Evolutionary conservation across 1,284 basidiomycete species (phyloP), one percentile per base, ranked within the genome.

Genomic region (Thecaphora thlaspeos): DNA sequence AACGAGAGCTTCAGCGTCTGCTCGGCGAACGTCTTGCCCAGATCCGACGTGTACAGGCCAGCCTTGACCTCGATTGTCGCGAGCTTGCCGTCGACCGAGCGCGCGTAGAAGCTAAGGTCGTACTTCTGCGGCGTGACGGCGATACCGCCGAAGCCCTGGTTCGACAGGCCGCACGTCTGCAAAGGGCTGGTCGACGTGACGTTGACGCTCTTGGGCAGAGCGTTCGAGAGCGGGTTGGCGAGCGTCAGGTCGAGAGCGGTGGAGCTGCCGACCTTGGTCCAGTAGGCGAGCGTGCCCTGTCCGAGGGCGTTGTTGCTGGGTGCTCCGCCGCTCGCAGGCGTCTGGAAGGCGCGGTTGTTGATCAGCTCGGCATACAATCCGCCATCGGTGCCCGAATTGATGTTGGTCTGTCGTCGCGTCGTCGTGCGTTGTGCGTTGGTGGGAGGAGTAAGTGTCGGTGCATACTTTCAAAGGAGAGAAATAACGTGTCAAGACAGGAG

Each of bases 281-380:
- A 64, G 46, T 56, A 46, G 21, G 47, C 45, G 3, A 67, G 50
- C 1, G 59, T 50, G n/a, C 62, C 62, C 19, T 41, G 38, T 15
- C 62, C 62, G 17, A 62, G 50, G 2, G 36, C 44, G n/a, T 51
- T 41, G 32, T 53, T 42, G 17, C n/a, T 32, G 38, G 43, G 40
- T 36, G 38, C 28, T 4, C 38, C 40, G 22, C 48, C 49, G 43
- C 26, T 48, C 23, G 37, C 40, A 26, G 55, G 55, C 24, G 54
- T 46, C 34, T 68, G 65, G 51, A 68, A 65, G 12, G 65, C 65
- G 2, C 65, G 57, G 26, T 65, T 64, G 39, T 53, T 46, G 24
- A 69, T 68, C 30, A 64, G 44, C 48, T 69, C 67, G 4, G 58
- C 63, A 21, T 69, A 69, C n/a, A 69, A 48, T 19, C 67, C 67